These are phyloP conservation scores for Xylaria longipes DNA, from an alignment of 495 filamentous ascomycete genomes.

Conservation along the genomic window DNA sequence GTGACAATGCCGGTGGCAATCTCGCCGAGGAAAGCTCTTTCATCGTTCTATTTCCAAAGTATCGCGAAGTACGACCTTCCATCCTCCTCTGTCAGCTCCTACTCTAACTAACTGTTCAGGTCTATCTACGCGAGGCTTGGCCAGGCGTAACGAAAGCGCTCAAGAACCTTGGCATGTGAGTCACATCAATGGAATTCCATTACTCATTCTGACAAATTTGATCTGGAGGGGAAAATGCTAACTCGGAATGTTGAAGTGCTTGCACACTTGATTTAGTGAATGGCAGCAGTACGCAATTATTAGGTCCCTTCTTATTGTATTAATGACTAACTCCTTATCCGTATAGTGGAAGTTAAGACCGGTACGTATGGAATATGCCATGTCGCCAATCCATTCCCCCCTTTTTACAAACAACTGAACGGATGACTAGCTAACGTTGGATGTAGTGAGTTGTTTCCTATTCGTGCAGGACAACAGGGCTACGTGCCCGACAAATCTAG, in stretches of 20 bases:
- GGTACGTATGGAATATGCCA: constrained; percentile 3
- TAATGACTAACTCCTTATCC: constrained; percentile 10
- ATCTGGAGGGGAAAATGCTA: background rate
- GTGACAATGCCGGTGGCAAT: constrained; percentile 83
- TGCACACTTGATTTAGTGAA: constrained; percentile 94
- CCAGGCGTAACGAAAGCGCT: constrained; percentile 78
- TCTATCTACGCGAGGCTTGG: constrained; percentile 84
- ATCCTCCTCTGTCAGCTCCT: background rate
- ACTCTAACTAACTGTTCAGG: constrained; percentile 9
- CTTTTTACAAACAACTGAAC: background rate
- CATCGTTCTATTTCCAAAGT: constrained; percentile 83
- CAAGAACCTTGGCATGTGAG: constrained; percentile 49
- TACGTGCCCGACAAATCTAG: background rate
- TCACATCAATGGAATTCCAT: background rate
- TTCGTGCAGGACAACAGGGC: background rate
- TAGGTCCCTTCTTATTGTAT: background rate
- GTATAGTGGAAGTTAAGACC: constrained; percentile 27
- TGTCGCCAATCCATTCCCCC: background rate
- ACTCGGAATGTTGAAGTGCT: constrained; percentile 68
- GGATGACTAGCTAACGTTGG: constrained; percentile 2
- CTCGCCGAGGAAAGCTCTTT: constrained; percentile 86
- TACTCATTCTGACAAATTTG: background rate
- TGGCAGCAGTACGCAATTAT: constrained; percentile 51
- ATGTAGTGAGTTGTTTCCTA: constrained; percentile 16
- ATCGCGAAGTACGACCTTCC: constrained; percentile 82